Evolutionary conservation across 345 rosid species (phyloP).

Genomic region (Cardiospermum halicacabum): DNA sequence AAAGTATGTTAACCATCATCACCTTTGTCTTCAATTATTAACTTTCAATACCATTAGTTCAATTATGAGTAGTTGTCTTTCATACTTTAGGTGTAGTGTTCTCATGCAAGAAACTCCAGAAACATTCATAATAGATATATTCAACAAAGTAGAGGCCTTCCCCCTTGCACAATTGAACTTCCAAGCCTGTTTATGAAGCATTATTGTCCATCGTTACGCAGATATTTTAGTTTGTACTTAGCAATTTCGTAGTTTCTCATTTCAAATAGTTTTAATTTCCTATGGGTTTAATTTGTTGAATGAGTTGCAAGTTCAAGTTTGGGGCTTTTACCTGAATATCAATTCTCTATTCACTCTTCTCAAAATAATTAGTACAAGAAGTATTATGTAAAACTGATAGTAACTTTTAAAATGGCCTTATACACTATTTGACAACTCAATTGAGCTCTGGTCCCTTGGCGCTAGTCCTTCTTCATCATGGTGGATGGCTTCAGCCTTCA

Average conservation of each 20-base stretch:
- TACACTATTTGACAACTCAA: background rate
- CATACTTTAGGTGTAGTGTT: background rate
- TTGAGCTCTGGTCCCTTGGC: background rate
- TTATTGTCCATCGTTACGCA: background rate
- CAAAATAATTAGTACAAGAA: background rate
- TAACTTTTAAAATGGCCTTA: background rate
- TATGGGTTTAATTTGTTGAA: background rate
- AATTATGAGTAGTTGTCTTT: background rate
- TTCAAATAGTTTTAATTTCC: background rate
- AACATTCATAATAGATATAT: background rate
- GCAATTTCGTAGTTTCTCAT: background rate
- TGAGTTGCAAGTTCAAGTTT: background rate
- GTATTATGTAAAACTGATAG: background rate
- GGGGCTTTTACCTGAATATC: background rate
- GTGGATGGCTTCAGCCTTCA: background rate
- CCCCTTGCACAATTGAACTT: background rate
- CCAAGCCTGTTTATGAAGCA: background rate
- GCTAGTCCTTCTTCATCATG: background rate
- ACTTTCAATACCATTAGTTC: background rate
- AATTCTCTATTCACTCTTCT: background rate
- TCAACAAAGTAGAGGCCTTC: background rate
- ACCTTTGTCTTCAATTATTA: constrained; percentile 8
- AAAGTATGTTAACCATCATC: constrained; percentile 43
- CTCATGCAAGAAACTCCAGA: background rate
- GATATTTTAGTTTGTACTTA: background rate